These are phyloP conservation scores for Botrytis byssoidea DNA, from an alignment of 2,329 filamentous ascomycete species.

Conservation along the genomic window DNA sequence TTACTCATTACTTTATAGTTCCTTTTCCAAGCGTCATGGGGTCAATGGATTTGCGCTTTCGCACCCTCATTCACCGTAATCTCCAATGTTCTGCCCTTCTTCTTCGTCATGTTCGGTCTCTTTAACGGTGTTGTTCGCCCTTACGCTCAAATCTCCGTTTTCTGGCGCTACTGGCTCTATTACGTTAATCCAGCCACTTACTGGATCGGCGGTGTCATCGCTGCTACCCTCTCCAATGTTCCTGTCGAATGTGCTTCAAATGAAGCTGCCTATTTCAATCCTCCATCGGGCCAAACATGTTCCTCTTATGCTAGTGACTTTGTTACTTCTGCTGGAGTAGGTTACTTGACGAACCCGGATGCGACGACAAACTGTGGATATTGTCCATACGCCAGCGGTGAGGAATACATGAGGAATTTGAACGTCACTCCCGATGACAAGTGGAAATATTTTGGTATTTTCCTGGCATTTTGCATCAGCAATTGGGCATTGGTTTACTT, in stretches of 20 bases:
- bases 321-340: conserved; percentile 47
- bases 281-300: conserved; percentile 65
- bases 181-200: conserved; percentile 67
- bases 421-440: conserved; percentile 56
- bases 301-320: conserved; percentile 61
- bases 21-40: conserved; percentile 57
- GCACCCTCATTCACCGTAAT: conserved; percentile 78
- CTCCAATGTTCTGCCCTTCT: conserved; percentile 52
- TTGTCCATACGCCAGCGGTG: conserved; percentile 61
- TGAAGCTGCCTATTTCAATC: conserved; percentile 62
- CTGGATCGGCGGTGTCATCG: conserved; percentile 67
- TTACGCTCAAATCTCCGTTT: conserved; percentile 51
- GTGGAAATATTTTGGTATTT: conserved; percentile 72
- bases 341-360: conserved; percentile 62
- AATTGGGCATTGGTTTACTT: conserved; percentile 75
- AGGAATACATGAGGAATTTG: conserved; percentile 62
- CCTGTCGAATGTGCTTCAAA: conserved; percentile 49
- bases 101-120: conserved; percentile 64
- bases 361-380: conserved; percentile 63
- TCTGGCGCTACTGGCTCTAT: conserved; percentile 49
- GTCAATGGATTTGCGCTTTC: conserved; percentile 75
- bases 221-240: conserved; percentile 56
- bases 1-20: conserved; percentile 1
- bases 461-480: conserved; percentile 66
- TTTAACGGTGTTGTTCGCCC: conserved; percentile 72